Conservation (phyloP, 2,329 filamentous ascomycete species). For the Leptographium wingfieldii region DNA sequence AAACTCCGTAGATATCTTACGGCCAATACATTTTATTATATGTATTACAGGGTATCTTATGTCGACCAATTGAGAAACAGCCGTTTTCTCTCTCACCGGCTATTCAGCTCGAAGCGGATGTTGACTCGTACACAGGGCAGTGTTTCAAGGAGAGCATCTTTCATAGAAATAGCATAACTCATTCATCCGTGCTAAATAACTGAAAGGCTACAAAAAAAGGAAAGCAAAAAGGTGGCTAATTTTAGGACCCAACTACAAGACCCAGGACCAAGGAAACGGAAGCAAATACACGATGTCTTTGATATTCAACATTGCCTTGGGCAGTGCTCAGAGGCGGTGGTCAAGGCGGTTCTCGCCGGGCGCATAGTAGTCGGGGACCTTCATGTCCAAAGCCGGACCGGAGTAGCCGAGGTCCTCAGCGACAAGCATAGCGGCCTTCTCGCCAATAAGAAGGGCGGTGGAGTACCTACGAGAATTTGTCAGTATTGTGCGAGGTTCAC, state of each 20-base stretch:
- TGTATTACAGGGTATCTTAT: no score
- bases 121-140: no score
- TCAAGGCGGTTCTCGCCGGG: constrained; percentile 32
- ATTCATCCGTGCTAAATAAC: no score
- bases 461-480: constrained; percentile 28
- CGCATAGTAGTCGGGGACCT: constrained; percentile 51
- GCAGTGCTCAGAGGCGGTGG: constrained; percentile 24
- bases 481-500: neutral
- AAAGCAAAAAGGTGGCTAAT: neutral
- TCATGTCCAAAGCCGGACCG: constrained; percentile 64
- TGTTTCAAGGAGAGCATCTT: no score
- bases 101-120: no score
- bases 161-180: no score
- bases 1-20: no score
- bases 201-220: no score
- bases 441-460: constrained; percentile 61
- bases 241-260: neutral
- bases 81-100: no score
- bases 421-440: constrained; percentile 58
- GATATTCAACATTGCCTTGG: neutral
- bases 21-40: no score
- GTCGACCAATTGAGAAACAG: no score
- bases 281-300: neutral
- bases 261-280: neutral
- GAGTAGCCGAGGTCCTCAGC: constrained; percentile 66